Conservation (phyloP, 2,329 filamentous ascomycete genomes). For the Ophiostoma himal-ulmi region DNA sequence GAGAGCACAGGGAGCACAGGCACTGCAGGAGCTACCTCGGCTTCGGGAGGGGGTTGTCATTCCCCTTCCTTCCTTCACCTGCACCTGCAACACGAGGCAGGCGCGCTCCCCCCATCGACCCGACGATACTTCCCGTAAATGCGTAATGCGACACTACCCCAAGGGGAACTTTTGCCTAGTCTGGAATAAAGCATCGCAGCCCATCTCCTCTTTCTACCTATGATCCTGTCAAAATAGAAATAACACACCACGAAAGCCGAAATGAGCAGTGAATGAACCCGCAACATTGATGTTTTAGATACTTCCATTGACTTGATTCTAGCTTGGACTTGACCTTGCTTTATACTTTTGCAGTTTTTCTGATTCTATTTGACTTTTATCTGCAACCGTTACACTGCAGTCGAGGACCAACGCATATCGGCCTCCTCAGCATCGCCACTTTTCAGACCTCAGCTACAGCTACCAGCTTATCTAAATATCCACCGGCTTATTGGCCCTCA, state of each 20-base stretch:
- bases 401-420: neutral
- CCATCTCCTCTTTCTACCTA: slow-evolving; percentile 1
- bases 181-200: slow-evolving; percentile 8
- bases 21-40: slow-evolving; percentile 14
- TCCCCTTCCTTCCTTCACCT: neutral
- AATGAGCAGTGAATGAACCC: neutral
- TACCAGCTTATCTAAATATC: neutral
- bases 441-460: too few species aligned
- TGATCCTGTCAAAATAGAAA: slow-evolving; percentile 1
- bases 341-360: neutral
- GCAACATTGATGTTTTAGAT: neutral
- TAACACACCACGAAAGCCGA: slow-evolving; percentile 5
- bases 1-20: neutral
- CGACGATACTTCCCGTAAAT: neutral
- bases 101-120: neutral
- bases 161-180: slow-evolving; percentile 17
- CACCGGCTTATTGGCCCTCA: too few species aligned
- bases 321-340: neutral
- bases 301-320: neutral
- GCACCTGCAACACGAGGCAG: neutral
- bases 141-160: neutral
- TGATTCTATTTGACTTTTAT: neutral
- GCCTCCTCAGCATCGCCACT: too few species aligned
- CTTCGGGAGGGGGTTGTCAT: slow-evolving; percentile 17
- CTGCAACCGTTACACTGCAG: neutral